Conservation (phyloP, 371 early-diverging fungal species). For the Choanephora cucurbitarum region DNA sequence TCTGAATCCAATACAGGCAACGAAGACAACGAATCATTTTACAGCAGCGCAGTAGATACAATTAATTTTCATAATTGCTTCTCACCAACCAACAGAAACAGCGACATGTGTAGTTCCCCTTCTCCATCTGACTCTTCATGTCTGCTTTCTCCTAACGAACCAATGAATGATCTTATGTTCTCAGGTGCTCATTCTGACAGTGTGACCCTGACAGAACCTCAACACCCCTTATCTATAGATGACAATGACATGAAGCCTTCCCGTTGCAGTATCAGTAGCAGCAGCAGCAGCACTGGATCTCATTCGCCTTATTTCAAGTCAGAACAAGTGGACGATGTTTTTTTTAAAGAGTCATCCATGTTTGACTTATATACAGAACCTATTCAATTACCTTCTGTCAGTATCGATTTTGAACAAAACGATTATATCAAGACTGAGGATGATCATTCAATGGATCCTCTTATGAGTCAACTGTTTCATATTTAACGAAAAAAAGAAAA, state of each 20-base stretch:
- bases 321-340: constrained; percentile 13
- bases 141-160: constrained; percentile 11
- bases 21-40: constrained; percentile 28
- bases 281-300: constrained; percentile 16
- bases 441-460: constrained; percentile 19
- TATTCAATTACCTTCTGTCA: constrained; percentile 21
- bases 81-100: constrained; percentile 30
- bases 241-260: constrained; percentile 3
- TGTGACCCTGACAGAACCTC: constrained; percentile 6
- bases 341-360: constrained; percentile 21
- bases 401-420: constrained; percentile 22
- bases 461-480: constrained; percentile 23
- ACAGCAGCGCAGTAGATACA: constrained; percentile 47
- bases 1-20: constrained; percentile 1
- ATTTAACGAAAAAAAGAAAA: constrained; percentile 8
- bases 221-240: constrained; percentile 6
- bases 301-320: constrained; percentile 9
- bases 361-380: constrained; percentile 24
- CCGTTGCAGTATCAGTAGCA: constrained; percentile 21
- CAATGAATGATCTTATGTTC: constrained; percentile 18
- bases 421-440: constrained; percentile 29
- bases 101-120: constrained; percentile 8
- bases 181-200: constrained; percentile 13
- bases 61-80: constrained; percentile 51
- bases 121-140: constrained; percentile 8